Evolutionary conservation across 192 early-diverging fungal species (phyloP).

Genomic region (Coemansia sp.): DNA sequence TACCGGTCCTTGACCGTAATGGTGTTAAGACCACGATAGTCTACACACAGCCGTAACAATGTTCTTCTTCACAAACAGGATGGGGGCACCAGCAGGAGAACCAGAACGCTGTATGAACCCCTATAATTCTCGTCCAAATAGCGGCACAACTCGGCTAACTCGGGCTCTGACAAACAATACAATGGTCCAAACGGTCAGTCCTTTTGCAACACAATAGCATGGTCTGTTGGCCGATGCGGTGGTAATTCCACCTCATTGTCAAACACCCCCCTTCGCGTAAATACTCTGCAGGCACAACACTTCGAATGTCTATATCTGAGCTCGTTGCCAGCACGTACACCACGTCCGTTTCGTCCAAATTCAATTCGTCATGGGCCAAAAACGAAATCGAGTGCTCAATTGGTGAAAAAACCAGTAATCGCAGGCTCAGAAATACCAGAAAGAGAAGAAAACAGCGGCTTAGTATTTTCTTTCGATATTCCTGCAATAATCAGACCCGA

Average conservation of each 20-base stretch:
- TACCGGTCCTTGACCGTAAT: constrained; percentile 41
- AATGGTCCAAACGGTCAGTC: background rate
- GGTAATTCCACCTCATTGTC: background rate
- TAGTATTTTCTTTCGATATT: too few relatives aligned
- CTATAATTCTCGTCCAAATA: constrained; percentile 8
- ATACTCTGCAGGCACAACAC: background rate
- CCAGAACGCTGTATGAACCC: constrained; percentile 19
- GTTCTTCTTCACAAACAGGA: constrained; percentile 56
- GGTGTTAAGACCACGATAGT: constrained; percentile 56
- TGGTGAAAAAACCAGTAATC: too few relatives aligned
- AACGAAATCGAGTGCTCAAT: background rate
- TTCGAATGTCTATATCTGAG: background rate
- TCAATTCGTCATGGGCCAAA: background rate
- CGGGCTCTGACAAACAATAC: constrained; percentile 13
- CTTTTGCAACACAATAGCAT: background rate
- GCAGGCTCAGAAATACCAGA: too few relatives aligned
- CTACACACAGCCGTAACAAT: constrained; percentile 51
- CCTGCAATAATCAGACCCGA: background rate
- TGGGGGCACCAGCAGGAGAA: constrained; percentile 36
- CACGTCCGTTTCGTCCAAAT: background rate
- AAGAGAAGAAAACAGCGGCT: too few relatives aligned
- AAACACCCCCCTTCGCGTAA: background rate
- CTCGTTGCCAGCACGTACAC: background rate
- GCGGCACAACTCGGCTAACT: constrained; percentile 9
- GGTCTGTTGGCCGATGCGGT: constrained; percentile 1